Evolutionary conservation across 164 flowering plant genomes (phyloP), one percentile per base, ranked within the genome.

Genomic region (Akebia trifoliata): DNA sequence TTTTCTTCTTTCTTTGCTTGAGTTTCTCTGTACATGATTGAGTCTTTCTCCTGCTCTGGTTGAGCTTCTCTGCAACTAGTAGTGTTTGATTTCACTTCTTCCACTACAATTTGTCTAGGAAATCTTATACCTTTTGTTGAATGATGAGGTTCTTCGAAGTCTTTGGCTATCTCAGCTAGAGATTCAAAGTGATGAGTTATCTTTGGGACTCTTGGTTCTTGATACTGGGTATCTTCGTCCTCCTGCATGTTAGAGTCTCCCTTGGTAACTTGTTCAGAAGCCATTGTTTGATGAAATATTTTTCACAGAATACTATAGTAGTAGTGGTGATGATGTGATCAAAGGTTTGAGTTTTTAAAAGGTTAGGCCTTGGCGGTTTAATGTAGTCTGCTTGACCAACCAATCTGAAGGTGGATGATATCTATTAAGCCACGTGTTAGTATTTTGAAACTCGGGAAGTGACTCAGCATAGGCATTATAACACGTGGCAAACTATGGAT

Each of bases 151-250:
- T 1, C 22, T 11, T 56, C 37, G 0, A 37, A 11, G 15, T 26
- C 70, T 54, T 21, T 55, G 2, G 50, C 67, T 28, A 59, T 63
- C 29, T 63, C 75, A 0, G 70, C 66, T 6, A 76, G 62, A 30
- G 75, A 51, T 66, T 81, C 81, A 37, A 72, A 77, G n/a, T 75
- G 83, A 51, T 35, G 69, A 1, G 80, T 25, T 65, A 76, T 59
- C 56, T 77, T 73, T 4, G 80, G 77, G 15, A 75, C 82, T 18
- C 29, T 62, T n/a, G 71, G 76, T 60, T 64, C 73, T 72, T 67
- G 60, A 26, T 47, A 20, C 22, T 7, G 21, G 2, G 35, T n/a
- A 20, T 18, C 47, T 43, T 20, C 20, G 9, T 43, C 17, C n/a
- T 64, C 74, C 4, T 72, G 77, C 0, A 5, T 50, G 6, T 59